Conservation (phyloP, 345 rosid genomes). For the Eucalyptus cladocalyx region DNA sequence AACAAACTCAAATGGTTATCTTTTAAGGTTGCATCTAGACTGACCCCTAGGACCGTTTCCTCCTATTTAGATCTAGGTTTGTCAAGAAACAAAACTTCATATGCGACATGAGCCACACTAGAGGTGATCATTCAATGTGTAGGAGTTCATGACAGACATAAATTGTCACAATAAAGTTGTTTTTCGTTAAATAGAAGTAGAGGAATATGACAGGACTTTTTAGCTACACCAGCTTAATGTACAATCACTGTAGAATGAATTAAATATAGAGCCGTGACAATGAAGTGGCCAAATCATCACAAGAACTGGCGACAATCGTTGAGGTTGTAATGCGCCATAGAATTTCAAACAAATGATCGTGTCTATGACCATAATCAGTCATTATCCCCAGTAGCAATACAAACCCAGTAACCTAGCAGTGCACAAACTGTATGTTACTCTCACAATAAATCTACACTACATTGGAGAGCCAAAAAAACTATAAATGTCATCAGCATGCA, state of each 20-base stretch:
- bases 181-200: background rate
- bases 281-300: background rate
- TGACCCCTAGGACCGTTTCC: background rate
- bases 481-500: too few relatives aligned
- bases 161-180: fast-evolving
- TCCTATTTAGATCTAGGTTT: background rate
- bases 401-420: background rate
- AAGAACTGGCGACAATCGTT: background rate
- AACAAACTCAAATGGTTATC: background rate
- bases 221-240: background rate
- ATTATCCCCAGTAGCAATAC: background rate
- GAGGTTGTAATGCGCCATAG: background rate
- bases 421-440: too few relatives aligned
- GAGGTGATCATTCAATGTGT: background rate
- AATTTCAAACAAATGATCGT: background rate
- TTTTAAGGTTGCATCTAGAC: background rate
- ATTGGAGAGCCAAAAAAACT: too few relatives aligned
- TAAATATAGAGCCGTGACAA: background rate
- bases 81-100: background rate
- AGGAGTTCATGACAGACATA: background rate
- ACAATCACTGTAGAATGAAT: background rate
- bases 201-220: background rate
- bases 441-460: too few relatives aligned
- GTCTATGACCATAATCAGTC: background rate
- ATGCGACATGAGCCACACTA: background rate